Conservation (phyloP, 2,329 filamentous ascomycete genomes). For the Paraphaeosphaeria sporulosa region DNA sequence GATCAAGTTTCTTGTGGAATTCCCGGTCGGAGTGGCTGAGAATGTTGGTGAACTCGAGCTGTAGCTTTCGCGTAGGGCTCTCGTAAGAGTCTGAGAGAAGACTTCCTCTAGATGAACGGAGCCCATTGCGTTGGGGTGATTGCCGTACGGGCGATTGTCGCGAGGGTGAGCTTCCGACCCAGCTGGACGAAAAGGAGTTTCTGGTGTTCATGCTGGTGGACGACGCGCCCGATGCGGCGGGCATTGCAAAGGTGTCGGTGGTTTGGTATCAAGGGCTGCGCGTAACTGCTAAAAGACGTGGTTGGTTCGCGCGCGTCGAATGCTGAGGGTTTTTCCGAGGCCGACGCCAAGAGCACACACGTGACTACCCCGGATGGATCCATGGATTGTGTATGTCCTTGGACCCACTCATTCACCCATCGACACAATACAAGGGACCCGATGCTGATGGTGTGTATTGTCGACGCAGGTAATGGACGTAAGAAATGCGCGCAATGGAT, state of each 20-base stretch:
- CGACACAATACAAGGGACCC: not conserved
- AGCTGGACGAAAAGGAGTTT: conserved; percentile 42
- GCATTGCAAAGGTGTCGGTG: conserved; percentile 31
- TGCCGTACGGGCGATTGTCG: conserved; percentile 43
- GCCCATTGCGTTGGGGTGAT: conserved; percentile 40
- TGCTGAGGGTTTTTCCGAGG: conserved; percentile 14
- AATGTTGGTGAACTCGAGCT: conserved; percentile 53
- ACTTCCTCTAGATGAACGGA: conserved; percentile 33
- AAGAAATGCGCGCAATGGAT: not conserved
- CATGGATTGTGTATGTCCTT: not conserved
- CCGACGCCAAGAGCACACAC: conserved; percentile 14
- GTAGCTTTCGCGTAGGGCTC: conserved; percentile 45
- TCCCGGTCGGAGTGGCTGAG: conserved; percentile 51
- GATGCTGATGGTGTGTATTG: too few species aligned
- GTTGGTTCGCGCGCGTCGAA: conserved; percentile 16
- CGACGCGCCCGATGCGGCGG: conserved; percentile 42
- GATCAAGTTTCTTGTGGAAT: conserved; percentile 68
- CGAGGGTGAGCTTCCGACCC: conserved; percentile 39
- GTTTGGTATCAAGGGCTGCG: conserved; percentile 4
- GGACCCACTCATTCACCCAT: not conserved
- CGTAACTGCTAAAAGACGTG: conserved; percentile 29
- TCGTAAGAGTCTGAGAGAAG: conserved; percentile 35
- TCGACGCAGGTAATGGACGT: not conserved
- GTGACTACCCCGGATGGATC: conserved; percentile 14
- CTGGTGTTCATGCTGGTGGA: conserved; percentile 46